Base-by-base conservation (phyloP, 805 yeast genomes). In the Nakazawaea ambrosiae region DNA sequence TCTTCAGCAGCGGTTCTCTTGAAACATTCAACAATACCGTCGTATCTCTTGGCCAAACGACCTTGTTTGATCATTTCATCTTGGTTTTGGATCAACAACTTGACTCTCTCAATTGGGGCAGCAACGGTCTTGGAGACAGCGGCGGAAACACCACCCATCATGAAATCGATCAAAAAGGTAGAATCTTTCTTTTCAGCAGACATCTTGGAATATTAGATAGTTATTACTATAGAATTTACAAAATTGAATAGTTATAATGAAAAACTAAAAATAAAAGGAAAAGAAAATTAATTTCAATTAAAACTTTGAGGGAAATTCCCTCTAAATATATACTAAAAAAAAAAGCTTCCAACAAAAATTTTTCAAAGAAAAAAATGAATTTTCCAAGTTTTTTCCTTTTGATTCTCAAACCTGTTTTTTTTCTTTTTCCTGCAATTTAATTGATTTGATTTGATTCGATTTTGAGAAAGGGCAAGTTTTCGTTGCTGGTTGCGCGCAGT, bases 101-200 rank as follows among this genome's bases (percentile, higher is more conserved):
- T 88, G 64, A 88, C 96, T 76, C 97, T 82, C 75, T 87, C 96
- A 63, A 87, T 87, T 68, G 96, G 96, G 57, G 96, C 94, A 60
- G 96, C 96, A 49, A 94, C 96, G 49, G 96, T 88, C 81, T 88
- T 88, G 55, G 96, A 83, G 72, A 88, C 89, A 61, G 96, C 96
- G 73, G 96, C 96, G 73, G 96, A 87, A 55, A 88, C 94, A 87
- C 96, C 96, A 72, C 96, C 96, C 96, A 89, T 87, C 70, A 85
- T 60, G 78, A 85, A 85, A 65, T 79, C 83, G 60, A 71, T 57
- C 54, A 67, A 55, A 65, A 75, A 75, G 54, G 65, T 60, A 45
- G 78, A 65, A 47, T 58, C 58, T 47, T 60, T 55, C 45, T 61
- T 60, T 39, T 26, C 22, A n/a, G n/a, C n/a, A 48, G 62, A 47